Evolutionary conservation across 371 early-diverging fungal species (phyloP), one percentile per base, ranked within the genome.

Genomic region (Rhizopus delemar): DNA sequence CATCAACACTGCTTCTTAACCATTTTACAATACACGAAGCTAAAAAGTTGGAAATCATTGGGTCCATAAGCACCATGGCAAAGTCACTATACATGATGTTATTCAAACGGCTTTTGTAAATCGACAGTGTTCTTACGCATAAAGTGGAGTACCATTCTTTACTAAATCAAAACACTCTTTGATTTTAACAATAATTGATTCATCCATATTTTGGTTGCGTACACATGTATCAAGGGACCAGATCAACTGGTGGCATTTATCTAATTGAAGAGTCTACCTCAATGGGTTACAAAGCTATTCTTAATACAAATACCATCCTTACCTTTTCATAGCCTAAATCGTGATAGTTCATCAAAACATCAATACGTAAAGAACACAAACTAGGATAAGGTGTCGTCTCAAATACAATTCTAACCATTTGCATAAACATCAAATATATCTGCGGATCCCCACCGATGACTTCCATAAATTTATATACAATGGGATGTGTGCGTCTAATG

Each of bases 201-300:
- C 83, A 66, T 90, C 88, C 86, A 88, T 82, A 16, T 71, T 74
- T 57, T 86, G 82, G 46, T 78, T 84, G 16, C 77, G 80, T 13
- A 86, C 80, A 52, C 88, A 87, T 8, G 83, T 88, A 63, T 90
- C 89, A 33, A 90, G 67, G 15, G 84, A 80, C 86, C 87, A 86
- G 9, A 83, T 86, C 22, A 90, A 66, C 13, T 74, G 77, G 58
- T 86, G 83, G 53, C 87, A 86, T 36, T 77, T 59, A 56, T 89
- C 90, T 39, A 60, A 67, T 28, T 70, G 63, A 13, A 73, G 72
- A 22, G 86, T 74, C 71, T 84, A 73, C 22, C 22, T 3, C 43
- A 12, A 35, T 41, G 5, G 5, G 15, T 4, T 41, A 22, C n/a
- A 32, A 38, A 22, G 2, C 8, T 8, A 39, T 41, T 8, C 39